Percentiles rank a stretch among this genome's conserved stretches.
These are phyloP conservation scores for Ogataea siamensis DNA, from an alignment of 805 yeast species.

Conservation along the genomic window DNA sequence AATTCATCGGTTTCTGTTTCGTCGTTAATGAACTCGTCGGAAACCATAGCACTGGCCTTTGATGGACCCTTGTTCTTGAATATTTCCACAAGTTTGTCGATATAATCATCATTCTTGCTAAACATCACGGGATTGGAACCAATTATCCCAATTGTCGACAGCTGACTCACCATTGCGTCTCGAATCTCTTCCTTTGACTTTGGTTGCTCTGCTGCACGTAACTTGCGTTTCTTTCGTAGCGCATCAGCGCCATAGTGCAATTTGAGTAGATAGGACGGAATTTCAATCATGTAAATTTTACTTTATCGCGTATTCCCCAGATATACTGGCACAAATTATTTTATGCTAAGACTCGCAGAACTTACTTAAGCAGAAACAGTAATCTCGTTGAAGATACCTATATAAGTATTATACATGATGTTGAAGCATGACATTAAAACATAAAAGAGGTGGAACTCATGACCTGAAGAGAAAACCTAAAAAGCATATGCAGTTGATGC, in stretches of 20 bases:
- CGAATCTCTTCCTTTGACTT: slow-evolving; percentile 18
- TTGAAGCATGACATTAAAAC: slow-evolving; percentile 13
- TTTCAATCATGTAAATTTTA: slow-evolving; percentile 1
- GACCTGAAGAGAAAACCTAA: slow-evolving; percentile 1
- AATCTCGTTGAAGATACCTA: slow-evolving; percentile 1
- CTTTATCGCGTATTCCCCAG: slow-evolving; percentile 5
- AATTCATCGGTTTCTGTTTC: slow-evolving; percentile 6
- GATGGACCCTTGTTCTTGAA: slow-evolving; percentile 10
- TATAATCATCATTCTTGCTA: slow-evolving; percentile 18
- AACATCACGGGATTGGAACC: slow-evolving; percentile 23
- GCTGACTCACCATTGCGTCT: slow-evolving; percentile 11
- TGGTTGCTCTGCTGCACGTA: slow-evolving; percentile 12
- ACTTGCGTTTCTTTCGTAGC: slow-evolving; percentile 10
- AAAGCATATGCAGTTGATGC: slow-evolving; percentile 34
- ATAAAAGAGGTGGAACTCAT: slow-evolving; percentile 7
- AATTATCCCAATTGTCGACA: slow-evolving; percentile 22
- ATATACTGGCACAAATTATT: not conserved
- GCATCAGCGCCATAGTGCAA: slow-evolving; percentile 21
- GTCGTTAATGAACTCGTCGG: slow-evolving; percentile 13
- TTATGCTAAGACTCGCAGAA: no score
- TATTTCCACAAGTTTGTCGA: slow-evolving; percentile 15
- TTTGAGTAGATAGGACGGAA: slow-evolving; percentile 28
- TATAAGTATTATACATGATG: slow-evolving; percentile 12
- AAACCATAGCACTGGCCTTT: slow-evolving; percentile 2
- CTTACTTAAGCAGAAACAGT: slow-evolving; percentile 3